Evolutionary conservation across 1,284 basidiomycete genomes (phyloP).

Genomic region (Ceratobasidium sp.): DNA sequence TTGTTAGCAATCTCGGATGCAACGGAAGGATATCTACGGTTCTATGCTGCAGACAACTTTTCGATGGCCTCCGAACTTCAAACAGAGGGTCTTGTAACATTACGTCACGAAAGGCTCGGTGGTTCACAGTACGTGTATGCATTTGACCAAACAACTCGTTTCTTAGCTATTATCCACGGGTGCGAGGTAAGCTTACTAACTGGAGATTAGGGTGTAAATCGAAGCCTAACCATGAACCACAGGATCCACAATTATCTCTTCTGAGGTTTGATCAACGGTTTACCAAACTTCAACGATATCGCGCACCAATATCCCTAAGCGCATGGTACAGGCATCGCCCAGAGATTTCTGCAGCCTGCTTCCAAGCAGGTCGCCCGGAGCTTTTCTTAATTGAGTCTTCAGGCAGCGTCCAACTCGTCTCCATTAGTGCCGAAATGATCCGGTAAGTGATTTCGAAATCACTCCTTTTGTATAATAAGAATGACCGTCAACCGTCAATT

Average conservation of each 20-base stretch:
- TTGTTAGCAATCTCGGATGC: not conserved
- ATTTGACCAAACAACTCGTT: not conserved
- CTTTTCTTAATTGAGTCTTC: conserved; percentile 40
- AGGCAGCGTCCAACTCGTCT: conserved; percentile 38
- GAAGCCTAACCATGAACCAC: not conserved
- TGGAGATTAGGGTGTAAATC: too few species aligned
- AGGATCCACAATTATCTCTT: not conserved
- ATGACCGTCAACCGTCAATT: too few species aligned
- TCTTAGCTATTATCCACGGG: not conserved
- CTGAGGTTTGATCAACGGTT: conserved; percentile 40
- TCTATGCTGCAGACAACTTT: not conserved
- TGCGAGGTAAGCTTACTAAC: not conserved
- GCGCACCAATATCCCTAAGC: conserved; percentile 21
- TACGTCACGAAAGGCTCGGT: not conserved
- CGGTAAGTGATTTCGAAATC: too few species aligned
- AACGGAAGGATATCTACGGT: not conserved
- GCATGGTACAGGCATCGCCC: conserved; percentile 39
- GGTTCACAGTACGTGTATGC: not conserved
- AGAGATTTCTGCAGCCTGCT: conserved; percentile 18
- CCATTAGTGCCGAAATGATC: too few species aligned
- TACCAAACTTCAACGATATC: conserved; percentile 1
- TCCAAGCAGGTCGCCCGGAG: conserved; percentile 39
- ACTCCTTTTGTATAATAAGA: too few species aligned
- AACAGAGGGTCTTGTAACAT: not conserved
- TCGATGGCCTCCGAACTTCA: not conserved